Evolutionary conservation across 805 yeast species (phyloP), one percentile per base, ranked within the genome.

Genomic region (Yarrowia divulgata): DNA sequence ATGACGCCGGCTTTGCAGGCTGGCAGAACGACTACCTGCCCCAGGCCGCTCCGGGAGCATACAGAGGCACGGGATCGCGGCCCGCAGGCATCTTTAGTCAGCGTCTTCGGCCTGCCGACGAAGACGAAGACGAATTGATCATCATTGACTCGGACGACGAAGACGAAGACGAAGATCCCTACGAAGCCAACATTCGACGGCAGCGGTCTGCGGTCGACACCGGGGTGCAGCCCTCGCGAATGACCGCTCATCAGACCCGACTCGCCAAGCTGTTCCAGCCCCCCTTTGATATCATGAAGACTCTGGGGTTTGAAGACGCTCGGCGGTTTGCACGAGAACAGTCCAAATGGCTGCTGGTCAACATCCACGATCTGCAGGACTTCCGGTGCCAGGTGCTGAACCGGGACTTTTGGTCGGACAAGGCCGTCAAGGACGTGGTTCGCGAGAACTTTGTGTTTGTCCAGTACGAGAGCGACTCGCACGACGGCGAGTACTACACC

Each of bases 331-430:
- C 97, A 1, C 84, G 88, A 69, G 79, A 78, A 40, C 83, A 81
- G 70, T 81, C 85, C 67, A 91, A 89, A 78, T 93, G 98, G 97
- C 84, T 95, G 8, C 79, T 95, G 73, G 84, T 95, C 32, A 95
- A 95, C 77, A 86, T 95, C 63, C 99, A 95, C 78, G 97, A 94
- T 74, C 81, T 87, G 34, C 81, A 90, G 0, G 95, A 91, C 75
- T 95, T 95, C 75, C 86, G 87, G 73, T 93, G 98, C 75, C 98
- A 94, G 76, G 88, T 90, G 40, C 80, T 95, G 68, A 95, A 95
- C 78, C 85, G 99, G 71, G 99, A 95, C 78, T 87, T 95, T 71
- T 95, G 98, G 98, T 86, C 95, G 18, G 84, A 89, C 60, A 72
- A 78, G 14, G 83, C 83, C 2, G 83, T 95, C 23, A 93, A 91